phyloP scores from a whole-genome alignment of 768 basidiomycete species.

The Lentinula aciculospora region DNA sequence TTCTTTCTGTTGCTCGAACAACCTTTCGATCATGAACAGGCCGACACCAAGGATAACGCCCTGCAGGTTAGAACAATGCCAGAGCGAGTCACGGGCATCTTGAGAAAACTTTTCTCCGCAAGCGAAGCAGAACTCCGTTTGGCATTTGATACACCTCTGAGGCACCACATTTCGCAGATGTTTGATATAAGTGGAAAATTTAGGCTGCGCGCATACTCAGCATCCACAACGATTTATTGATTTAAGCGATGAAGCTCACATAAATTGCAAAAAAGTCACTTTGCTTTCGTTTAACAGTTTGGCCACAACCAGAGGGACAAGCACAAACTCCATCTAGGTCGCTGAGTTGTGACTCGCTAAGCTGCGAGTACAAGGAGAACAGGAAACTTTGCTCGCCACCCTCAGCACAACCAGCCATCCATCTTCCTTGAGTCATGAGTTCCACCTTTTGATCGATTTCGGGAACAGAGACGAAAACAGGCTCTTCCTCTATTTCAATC shows the following conservation, averaged over 20 bases:
- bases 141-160: slow-evolving; percentile 59
- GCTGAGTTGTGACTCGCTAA: slow-evolving; percentile 33
- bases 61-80: slow-evolving; percentile 88
- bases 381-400: slow-evolving; percentile 86
- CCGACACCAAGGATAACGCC: slow-evolving; percentile 91
- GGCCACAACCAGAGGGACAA: slow-evolving; percentile 77
- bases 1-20: slow-evolving; percentile 52
- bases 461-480: slow-evolving; percentile 43
- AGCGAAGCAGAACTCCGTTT: slow-evolving; percentile 61
- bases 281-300: slow-evolving; percentile 52
- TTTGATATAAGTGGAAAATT: slow-evolving; percentile 65
- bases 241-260: slow-evolving; percentile 40
- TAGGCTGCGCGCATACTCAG: slow-evolving; percentile 39
- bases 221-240: not conserved
- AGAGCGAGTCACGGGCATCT: slow-evolving; percentile 52
- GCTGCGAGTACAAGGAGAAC: slow-evolving; percentile 76
- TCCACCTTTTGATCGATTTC: slow-evolving; percentile 41
- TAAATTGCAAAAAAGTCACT: slow-evolving; percentile 80
- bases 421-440: slow-evolving; percentile 83
- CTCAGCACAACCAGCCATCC: slow-evolving; percentile 98
- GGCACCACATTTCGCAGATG: slow-evolving; percentile 55
- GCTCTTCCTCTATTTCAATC: slow-evolving; percentile 84
- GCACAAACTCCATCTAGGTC: slow-evolving; percentile 37
- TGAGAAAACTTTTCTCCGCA: slow-evolving; percentile 62
- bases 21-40: slow-evolving; percentile 76